A percentile compares a stretch with the other conserved stretches of the same genome.
Evolutionary conservation across 2,329 filamentous ascomycete genomes (phyloP).

Genomic region (Fusarium abutilonis): DNA sequence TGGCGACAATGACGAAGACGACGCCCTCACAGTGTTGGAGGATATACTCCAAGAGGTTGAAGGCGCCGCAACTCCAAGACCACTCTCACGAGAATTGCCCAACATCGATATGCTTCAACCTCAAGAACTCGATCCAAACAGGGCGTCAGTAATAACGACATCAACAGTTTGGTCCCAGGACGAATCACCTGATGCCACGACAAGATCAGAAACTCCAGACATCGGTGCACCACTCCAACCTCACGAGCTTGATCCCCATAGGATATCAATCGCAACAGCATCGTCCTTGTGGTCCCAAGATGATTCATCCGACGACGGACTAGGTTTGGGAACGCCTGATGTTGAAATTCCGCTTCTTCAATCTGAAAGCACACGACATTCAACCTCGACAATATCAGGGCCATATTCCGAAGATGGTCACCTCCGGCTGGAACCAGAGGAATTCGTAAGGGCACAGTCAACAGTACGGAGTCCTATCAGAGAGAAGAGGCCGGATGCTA

Average conservation of each 20-base stretch:
- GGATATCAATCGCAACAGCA: slow-evolving; percentile 10
- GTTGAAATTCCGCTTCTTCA: slow-evolving; percentile 21
- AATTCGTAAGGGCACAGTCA: slow-evolving; percentile 20
- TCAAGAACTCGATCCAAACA: slow-evolving; percentile 5
- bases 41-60: slow-evolving; percentile 15
- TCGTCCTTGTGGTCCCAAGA: slow-evolving; percentile 18
- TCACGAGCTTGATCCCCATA: slow-evolving; percentile 16
- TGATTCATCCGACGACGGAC: not conserved
- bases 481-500: slow-evolving; percentile 16
- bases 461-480: slow-evolving; percentile 8
- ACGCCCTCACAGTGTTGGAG: slow-evolving; percentile 28
- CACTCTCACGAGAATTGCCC: slow-evolving; percentile 22
- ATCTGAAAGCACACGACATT: slow-evolving; percentile 18
- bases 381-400: slow-evolving; percentile 28
- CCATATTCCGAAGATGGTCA: slow-evolving; percentile 21
- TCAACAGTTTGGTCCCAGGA: slow-evolving; percentile 29
- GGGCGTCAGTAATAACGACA: slow-evolving; percentile 22
- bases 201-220: slow-evolving; percentile 19
- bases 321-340: slow-evolving; percentile 15
- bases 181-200: slow-evolving; percentile 1
- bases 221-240: slow-evolving; percentile 23
- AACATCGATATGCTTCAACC: slow-evolving; percentile 21
- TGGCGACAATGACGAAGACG: slow-evolving; percentile 18
- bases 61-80: slow-evolving; percentile 18
- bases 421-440: slow-evolving; percentile 7